Evolutionary conservation across 305 asterid species (phyloP).

Genomic region (Rubia peregrina): DNA sequence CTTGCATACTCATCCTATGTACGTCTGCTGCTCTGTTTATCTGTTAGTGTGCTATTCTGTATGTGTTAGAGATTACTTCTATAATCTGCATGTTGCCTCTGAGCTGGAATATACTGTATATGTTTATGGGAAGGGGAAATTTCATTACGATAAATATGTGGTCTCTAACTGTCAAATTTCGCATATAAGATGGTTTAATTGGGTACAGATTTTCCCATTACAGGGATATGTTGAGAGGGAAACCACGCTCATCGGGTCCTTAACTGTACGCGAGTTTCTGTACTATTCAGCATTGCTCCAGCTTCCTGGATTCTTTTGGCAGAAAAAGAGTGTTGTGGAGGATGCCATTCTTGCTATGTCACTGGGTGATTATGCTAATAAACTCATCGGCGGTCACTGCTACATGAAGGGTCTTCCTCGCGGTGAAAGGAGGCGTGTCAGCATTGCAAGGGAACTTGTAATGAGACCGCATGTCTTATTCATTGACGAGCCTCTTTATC

Average conservation of each 20-base stretch:
- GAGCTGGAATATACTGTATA: background rate
- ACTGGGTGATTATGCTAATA: constrained; percentile 71
- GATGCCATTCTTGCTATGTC: constrained; percentile 95
- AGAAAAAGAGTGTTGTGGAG: constrained; percentile 73
- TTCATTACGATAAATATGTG: background rate
- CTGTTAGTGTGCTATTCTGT: constrained; percentile 1
- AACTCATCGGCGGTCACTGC: constrained; percentile 95
- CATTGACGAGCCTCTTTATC: constrained; percentile 97
- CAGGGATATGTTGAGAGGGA: constrained; percentile 97
- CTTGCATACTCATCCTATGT: constrained; percentile 89
- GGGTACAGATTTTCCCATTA: constrained; percentile 13
- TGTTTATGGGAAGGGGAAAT: background rate
- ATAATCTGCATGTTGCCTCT: background rate
- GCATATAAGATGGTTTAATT: constrained; percentile 8
- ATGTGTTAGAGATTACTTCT: background rate
- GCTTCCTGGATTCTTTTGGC: constrained; percentile 72
- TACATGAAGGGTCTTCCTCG: constrained; percentile 83
- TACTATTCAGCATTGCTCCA: constrained; percentile 87
- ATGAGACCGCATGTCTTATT: constrained; percentile 85
- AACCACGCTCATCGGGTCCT: constrained; percentile 77
- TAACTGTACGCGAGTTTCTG: constrained; percentile 95
- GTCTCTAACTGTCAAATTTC: background rate
- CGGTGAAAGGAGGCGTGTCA: constrained; percentile 92
- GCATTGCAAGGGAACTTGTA: constrained; percentile 96
- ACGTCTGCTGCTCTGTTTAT: constrained; percentile 33